Base-by-base conservation (phyloP, 495 filamentous ascomycete genomes). In the Penicillium soppii region DNA sequence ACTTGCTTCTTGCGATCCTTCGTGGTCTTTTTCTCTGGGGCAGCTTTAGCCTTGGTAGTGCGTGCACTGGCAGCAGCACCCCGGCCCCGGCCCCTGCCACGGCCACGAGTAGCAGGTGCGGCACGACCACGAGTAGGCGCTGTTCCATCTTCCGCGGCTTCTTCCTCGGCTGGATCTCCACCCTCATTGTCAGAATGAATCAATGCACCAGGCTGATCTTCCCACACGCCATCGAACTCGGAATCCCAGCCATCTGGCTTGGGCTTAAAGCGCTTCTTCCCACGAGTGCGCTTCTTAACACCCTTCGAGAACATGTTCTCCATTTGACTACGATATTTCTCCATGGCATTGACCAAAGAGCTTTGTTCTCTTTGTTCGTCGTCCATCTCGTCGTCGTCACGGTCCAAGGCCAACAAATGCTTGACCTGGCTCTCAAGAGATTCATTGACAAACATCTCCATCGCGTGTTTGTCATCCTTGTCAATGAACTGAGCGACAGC, bases 391-490 rank as follows among this genome's bases (percentile, higher is more conserved):
- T 88, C 82, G 21, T 86, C 81, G 8, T 85, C 82, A 6, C 84
- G 78, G 23, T 87, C 78, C 9, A 91, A 63, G 0, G 71, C 47
- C 64, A 88, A 69, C 40, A 99, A 70, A 43, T 90, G 81, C 57
- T 86, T 88, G 30, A 95, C 73, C 58, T 95, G 90, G 51, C 76
- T 82, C 12, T 81, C 75, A 2, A 97, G 73, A 19, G 87, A 90
- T 13, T 95, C 86, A 35, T 83, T 83, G 20, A 97, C 88, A 58
- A 97, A 97, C 57, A 80, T 81, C 58, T 95, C 86, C 80, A 97
- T 87, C 0, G 92, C 92, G 56, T 94, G 84, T 56, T 91, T 95
- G 69, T 99, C 94, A 58, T 96, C 90, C 55, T 97, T 97, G 67
- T 91, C 86, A 20, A 97, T 90, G 64, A 92, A 99, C 53, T 95